Conservation (phyloP, 805 yeast genomes). For the Metschnikowia picachoensis region DNA sequence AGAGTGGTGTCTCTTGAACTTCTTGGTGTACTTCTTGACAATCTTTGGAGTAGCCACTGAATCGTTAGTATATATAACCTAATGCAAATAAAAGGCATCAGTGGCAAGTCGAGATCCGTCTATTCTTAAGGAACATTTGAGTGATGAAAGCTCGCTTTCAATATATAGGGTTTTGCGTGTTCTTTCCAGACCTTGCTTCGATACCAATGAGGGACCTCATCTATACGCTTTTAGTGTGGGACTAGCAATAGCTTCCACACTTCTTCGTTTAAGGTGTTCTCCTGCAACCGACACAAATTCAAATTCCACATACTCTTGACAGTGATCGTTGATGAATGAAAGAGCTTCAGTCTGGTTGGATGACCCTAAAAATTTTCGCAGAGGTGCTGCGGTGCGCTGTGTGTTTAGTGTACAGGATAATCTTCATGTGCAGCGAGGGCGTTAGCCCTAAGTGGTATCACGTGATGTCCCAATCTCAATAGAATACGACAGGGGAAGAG, state of each 20-base stretch:
- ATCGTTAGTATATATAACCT: conserved; percentile 20
- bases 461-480: conserved; percentile 10
- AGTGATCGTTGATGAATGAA: conserved; percentile 18
- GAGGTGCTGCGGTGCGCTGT: conserved; percentile 15
- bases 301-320: conserved; percentile 19
- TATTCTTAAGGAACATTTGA: too few relatives aligned
- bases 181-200: too few relatives aligned
- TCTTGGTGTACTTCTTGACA: conserved; percentile 98
- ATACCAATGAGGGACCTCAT: too few relatives aligned
- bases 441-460: conserved; percentile 14
- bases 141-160: too few relatives aligned
- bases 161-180: too few relatives aligned
- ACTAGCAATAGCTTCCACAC: neutral
- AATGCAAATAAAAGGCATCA: neutral
- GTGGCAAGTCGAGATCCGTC: too few relatives aligned
- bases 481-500: neutral
- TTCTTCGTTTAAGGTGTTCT: too few relatives aligned
- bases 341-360: conserved; percentile 7
- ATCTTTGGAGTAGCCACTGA: conserved; percentile 98
- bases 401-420: conserved; percentile 3
- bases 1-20: conserved; percentile 99
- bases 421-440: conserved; percentile 8
- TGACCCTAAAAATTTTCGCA: conserved; percentile 21
- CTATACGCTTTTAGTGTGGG: too few relatives aligned
- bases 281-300: neutral